phyloP scores from a whole-genome alignment of 345 rosid species.

The Mallotus nudiflorus region DNA sequence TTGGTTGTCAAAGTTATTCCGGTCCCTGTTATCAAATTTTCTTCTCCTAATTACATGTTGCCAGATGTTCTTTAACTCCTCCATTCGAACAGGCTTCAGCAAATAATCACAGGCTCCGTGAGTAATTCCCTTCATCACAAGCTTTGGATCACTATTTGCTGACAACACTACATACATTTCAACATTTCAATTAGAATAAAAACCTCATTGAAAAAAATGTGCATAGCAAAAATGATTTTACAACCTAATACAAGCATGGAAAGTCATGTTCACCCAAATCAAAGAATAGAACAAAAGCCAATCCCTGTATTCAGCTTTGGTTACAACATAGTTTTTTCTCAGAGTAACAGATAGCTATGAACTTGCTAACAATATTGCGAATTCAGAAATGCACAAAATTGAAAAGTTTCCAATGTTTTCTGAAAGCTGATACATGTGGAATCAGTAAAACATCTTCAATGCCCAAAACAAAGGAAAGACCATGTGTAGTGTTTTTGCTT shows the following conservation, averaged over 20 bases:
- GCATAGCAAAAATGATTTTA: background rate
- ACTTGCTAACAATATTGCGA: background rate
- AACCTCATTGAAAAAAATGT: background rate
- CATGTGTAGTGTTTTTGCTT: conserved; percentile 25
- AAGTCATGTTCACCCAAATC: background rate
- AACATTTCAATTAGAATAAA: background rate
- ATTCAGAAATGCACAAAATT: background rate
- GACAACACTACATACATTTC: conserved; percentile 33
- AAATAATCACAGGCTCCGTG: conserved; percentile 43
- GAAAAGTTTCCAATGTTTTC: background rate
- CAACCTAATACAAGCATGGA: background rate
- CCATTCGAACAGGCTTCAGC: conserved; percentile 37
- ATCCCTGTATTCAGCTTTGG: background rate
- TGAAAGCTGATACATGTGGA: background rate
- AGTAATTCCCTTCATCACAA: conserved; percentile 42
- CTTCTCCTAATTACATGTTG: conserved; percentile 35
- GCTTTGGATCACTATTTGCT: conserved; percentile 37
- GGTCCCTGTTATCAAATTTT: conserved; percentile 30
- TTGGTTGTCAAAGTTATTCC: conserved; percentile 16
- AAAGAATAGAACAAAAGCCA: background rate
- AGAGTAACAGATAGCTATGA: background rate
- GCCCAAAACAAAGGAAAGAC: background rate
- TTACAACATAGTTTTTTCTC: background rate
- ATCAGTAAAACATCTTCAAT: background rate
- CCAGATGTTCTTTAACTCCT: conserved; percentile 38